These are phyloP conservation scores for Aspergillus persii DNA, from an alignment of 2,329 filamentous ascomycete species.

Conservation along the genomic window DNA sequence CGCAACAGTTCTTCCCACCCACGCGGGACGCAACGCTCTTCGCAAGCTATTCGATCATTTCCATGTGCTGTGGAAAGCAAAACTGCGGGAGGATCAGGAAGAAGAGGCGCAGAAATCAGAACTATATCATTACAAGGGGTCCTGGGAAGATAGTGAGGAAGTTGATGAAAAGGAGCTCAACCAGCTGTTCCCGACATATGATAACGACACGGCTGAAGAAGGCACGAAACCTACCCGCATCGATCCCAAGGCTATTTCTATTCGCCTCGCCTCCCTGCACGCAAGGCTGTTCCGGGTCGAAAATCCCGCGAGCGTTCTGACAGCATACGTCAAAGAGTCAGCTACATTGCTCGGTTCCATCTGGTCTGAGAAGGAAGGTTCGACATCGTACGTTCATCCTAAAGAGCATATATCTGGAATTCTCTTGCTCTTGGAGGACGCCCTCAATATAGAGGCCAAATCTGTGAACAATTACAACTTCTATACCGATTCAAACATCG, in stretches of 20 bases:
- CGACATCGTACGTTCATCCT: constrained; percentile 32
- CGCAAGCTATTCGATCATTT: constrained; percentile 69
- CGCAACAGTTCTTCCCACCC: constrained; percentile 37
- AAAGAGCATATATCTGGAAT: constrained; percentile 64
- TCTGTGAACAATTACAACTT: constrained; percentile 70
- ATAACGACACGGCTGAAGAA: constrained; percentile 51
- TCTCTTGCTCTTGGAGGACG: constrained; percentile 64
- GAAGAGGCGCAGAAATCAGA: constrained; percentile 71
- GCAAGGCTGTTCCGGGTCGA: constrained; percentile 40
- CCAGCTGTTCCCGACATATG: constrained; percentile 77
- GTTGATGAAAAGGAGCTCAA: constrained; percentile 71
- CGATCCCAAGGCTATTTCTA: constrained; percentile 55
- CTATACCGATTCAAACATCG: constrained; percentile 76
- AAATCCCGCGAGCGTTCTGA: constrained; percentile 29
- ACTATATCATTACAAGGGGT: constrained; percentile 80
- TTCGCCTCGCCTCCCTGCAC: constrained; percentile 63
- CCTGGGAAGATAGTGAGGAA: constrained; percentile 72
- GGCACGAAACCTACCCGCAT: constrained; percentile 26
- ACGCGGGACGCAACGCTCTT: constrained; percentile 52
- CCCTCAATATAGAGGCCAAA: constrained; percentile 49
- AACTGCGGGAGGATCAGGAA: constrained; percentile 72
- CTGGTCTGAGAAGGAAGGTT: constrained; percentile 24
- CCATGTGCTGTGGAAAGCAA: constrained; percentile 76
- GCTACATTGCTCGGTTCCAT: constrained; percentile 35
- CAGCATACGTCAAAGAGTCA: constrained; percentile 35